Base-by-base conservation (phyloP, 2,329 filamentous ascomycete genomes). In the Penicillium sclerotigenum region DNA sequence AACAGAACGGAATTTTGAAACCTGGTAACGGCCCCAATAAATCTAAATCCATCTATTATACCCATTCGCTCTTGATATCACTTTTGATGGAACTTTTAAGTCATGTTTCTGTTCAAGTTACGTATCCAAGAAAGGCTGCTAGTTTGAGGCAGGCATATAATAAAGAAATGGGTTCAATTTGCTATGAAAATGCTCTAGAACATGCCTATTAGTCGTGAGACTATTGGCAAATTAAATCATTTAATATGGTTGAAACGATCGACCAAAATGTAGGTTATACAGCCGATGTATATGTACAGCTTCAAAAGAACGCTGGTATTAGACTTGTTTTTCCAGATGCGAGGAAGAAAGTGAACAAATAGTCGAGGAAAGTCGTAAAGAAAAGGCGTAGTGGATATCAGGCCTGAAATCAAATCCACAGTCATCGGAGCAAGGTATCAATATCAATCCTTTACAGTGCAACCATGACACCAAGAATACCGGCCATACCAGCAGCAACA, bases 391-490 rank as follows among this genome's bases (percentile, higher is more conserved):
- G 18, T 22, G 26, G 22, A 41, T 36, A 49, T 42, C 24, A 36
- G 42, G 28, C 11, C 16, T 34, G 34, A 24, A 9, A 49, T 34
- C 18, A 14, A 29, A 50, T 52, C 42, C 42, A n/a, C 28, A n/a
- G 40, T 46, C 34, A 29, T 43, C 16, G 16, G 7, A 43, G 18
- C 9, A 29, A 58, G 33, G 10, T 18, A 52, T 58, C 41, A 46
- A 28, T 29, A 18, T 58, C 41, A 46, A 28, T 29, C n/a, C 29
- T 58, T 64, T 69, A 70, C 54, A 70, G 63, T 52, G 64, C 67
- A 58, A 59, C 65, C 66, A 70, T 70, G 31, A 69, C 52, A 51
- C 68, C 68, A 11, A 70, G 48, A 9, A 70, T 47, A 63, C 68
- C 68, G 11, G 64, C 68, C 28, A 69, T 52, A 59, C 65, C 67